Conservation (phyloP, 164 flowering plant species). For the Macadamia tetraphylla region DNA sequence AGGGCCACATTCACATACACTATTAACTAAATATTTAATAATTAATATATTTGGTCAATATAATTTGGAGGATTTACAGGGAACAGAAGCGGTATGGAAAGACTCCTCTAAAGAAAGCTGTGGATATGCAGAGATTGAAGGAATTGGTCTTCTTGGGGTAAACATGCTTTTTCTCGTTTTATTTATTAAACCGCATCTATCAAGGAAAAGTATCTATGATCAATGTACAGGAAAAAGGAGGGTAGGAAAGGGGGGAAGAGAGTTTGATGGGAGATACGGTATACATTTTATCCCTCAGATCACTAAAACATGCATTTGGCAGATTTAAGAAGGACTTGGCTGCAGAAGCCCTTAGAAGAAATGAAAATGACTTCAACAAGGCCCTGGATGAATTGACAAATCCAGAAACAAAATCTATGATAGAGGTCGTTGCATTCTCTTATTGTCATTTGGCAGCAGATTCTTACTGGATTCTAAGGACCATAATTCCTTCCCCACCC, state of each 20-base stretch:
- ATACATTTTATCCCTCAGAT: background rate
- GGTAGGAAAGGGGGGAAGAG: background rate
- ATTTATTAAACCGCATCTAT: background rate
- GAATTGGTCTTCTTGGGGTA: conserved; percentile 69
- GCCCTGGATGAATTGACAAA: conserved; percentile 88
- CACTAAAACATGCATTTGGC: conserved; percentile 9
- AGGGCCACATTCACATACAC: conserved; percentile 1
- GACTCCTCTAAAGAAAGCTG: conserved; percentile 73
- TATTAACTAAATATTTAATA: background rate
- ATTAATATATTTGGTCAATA: background rate
- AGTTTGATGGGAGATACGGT: background rate
- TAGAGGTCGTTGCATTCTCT: conserved; percentile 43
- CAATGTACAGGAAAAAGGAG: background rate
- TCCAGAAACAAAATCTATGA: conserved; percentile 53
- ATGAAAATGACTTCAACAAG: conserved; percentile 69
- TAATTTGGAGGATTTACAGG: conserved; percentile 32
- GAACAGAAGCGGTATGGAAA: conserved; percentile 78
- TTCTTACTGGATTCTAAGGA: background rate
- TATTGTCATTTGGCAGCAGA: background rate
- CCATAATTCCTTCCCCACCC: background rate
- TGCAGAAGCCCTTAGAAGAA: conserved; percentile 89
- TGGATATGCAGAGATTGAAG: conserved; percentile 56
- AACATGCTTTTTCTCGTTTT: conserved; percentile 8
- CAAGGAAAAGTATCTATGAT: background rate
- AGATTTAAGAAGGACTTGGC: conserved; percentile 79